Evolutionary conservation across 257 asterid species (phyloP).

Genomic region (Lithospermum erythrorhizon): DNA sequence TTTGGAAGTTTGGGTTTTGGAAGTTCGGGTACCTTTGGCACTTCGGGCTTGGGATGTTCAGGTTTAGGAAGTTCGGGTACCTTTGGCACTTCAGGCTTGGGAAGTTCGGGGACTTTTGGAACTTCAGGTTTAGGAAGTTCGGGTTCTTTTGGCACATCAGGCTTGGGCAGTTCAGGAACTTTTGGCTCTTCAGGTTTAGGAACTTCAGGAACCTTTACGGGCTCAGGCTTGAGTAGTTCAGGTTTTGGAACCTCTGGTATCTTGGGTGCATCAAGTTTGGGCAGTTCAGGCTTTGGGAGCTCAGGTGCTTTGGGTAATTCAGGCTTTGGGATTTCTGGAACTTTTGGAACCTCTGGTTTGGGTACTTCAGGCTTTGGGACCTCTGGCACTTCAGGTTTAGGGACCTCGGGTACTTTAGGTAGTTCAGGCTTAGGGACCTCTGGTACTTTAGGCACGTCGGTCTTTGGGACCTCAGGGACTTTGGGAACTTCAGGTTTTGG

Average conservation of each 20-base stretch:
- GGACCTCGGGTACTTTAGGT: background rate
- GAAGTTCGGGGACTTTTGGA: background rate
- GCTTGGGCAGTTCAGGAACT: constrained; percentile 2
- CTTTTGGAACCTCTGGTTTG: constrained; percentile 7
- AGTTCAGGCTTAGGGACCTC: constrained; percentile 11
- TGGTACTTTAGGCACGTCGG: constrained; percentile 5
- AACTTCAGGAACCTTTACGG: constrained; percentile 14
- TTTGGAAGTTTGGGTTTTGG: background rate
- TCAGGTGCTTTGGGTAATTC: constrained; percentile 15
- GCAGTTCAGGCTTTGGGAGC: constrained; percentile 8
- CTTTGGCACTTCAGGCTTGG: constrained; percentile 7
- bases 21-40: background rate
- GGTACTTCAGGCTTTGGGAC: constrained; percentile 17
- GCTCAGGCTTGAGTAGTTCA: too few relatives aligned
- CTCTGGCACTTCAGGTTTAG: constrained; percentile 16
- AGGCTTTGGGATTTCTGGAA: constrained; percentile 17
- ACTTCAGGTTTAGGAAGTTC: constrained; percentile 4
- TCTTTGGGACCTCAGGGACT: constrained; percentile 21
- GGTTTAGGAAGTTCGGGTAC: background rate
- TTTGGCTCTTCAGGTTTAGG: constrained; percentile 15
- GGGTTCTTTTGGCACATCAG: background rate
- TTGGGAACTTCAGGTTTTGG: constrained; percentile 8
- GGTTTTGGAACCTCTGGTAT: constrained; percentile 12
- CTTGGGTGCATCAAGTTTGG: constrained; percentile 6
- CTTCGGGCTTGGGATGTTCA: background rate